These are phyloP conservation scores for Heliamphora pulchella DNA, from an alignment of 179 eudicot species.

Conservation along the genomic window DNA sequence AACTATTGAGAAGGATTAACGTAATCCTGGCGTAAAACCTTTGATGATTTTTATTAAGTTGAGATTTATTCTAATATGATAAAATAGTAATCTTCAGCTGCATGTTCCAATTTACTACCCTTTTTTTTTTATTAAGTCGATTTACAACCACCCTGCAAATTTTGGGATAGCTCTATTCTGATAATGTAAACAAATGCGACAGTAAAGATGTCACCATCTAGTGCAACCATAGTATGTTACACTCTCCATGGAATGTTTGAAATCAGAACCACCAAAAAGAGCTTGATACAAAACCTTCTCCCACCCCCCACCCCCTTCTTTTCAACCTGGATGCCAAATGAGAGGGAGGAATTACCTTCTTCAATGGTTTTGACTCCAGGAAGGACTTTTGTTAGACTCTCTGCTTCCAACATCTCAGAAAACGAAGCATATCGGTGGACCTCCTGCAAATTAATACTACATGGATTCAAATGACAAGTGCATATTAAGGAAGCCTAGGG, in stretches of 20 bases:
- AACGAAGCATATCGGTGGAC: conserved; percentile 60
- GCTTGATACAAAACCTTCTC: neutral
- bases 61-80: neutral
- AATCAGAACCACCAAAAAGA: neutral
- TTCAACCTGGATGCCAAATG: no score
- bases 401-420: conserved; percentile 67
- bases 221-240: neutral
- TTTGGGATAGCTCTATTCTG: neutral
- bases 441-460: conserved; percentile 37
- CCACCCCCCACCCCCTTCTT: no score
- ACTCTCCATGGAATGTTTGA: neutral
- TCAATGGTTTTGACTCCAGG: conserved; percentile 64
- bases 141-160: neutral
- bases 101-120: neutral
- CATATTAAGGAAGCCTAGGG: conserved; percentile 1
- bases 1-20: neutral
- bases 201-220: neutral
- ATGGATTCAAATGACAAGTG: conserved; percentile 13
- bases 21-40: neutral
- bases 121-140: neutral
- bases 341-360: conserved; percentile 47
- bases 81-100: neutral
- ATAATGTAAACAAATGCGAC: neutral
- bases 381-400: conserved; percentile 56
- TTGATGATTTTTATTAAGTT: neutral